Base-by-base conservation (phyloP, 1,284 basidiomycete genomes). In the Irpex sp. region DNA sequence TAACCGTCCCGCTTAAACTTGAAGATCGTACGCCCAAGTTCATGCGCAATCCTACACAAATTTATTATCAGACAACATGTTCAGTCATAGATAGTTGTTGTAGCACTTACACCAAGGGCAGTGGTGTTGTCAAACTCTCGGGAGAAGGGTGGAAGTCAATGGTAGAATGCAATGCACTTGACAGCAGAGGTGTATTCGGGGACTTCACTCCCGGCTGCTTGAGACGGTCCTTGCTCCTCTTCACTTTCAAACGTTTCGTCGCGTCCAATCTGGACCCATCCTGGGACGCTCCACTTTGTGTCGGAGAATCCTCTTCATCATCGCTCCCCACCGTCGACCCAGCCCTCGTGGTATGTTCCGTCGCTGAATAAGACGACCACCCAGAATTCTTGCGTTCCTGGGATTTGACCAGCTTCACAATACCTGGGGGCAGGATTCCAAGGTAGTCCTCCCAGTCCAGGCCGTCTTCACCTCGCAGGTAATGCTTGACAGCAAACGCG, bases 381-480 rank as follows among this genome's bases (percentile, higher is more conserved):
- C 77, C 73, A 62, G 84, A 83, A 56, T 67, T 65, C 60, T 63
- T 64, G 55, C 71, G 67, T 48, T 67, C 71, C 54, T 59, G 57
- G 36, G 65, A 64, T 31, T 60, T 64, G 49, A 69, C 71, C 26
- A 72, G 68, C 54, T 82, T 79, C 54, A 78, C 73, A 65, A 89
- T 85, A 26, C 81, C 82, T 5, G 79, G 71, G 0, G 92, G 91
- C n/a, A 93, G 75, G 58, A 93, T 76, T 9, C 82, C 86, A 0
- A 72, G 71, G 67, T 89, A 88, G 74, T 94, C 92, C 1, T 81
- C 79, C 71, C 85, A 87, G 34, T 86, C 78, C 3, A 85, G 74
- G 0, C 92, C 92, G 67, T 90, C 87, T 69, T 92, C 88, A 59
- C 85, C 89, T 38, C 92, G 85, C 58, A 93, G 80, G 71, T 94